Conservation (phyloP, 2,329 filamentous ascomycete species). For the Pezicula carpinea region DNA sequence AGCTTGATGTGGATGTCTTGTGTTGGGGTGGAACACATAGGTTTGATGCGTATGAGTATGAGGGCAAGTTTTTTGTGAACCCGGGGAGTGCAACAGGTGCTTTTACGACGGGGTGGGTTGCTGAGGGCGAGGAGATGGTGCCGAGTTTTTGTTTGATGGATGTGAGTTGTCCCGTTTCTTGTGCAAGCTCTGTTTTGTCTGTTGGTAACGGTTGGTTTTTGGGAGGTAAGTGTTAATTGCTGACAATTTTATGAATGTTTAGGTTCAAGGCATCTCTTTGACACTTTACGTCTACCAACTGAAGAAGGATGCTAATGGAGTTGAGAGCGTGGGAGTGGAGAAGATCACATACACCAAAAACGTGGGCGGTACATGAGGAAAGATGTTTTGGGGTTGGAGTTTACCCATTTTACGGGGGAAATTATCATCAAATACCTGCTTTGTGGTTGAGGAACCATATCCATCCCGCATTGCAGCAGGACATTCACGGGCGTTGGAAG, state of each 20-base stretch:
- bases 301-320: slow-evolving; percentile 70
- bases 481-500: too few relatives aligned
- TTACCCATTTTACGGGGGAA: background rate
- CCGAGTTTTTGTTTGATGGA: slow-evolving; percentile 98
- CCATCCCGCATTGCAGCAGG: too few relatives aligned
- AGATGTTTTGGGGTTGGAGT: background rate
- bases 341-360: slow-evolving; percentile 84
- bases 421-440: background rate
- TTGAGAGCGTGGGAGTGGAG: slow-evolving; percentile 76
- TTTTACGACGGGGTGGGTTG: slow-evolving; percentile 52
- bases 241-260: slow-evolving; percentile 14
- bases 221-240: slow-evolving; percentile 6
- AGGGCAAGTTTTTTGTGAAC: slow-evolving; percentile 71
- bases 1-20: slow-evolving; percentile 63
- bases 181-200: background rate
- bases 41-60: slow-evolving; percentile 69
- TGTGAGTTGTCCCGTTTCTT: slow-evolving; percentile 52
- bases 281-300: slow-evolving; percentile 93
- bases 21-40: slow-evolving; percentile 66
- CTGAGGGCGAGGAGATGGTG: slow-evolving; percentile 65
- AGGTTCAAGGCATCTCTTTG: slow-evolving; percentile 95
- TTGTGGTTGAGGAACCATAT: background rate
- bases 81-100: slow-evolving; percentile 63
- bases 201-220: background rate
- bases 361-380: slow-evolving; percentile 30